A percentile compares a stretch with the other conserved stretches of the same genome.
phyloP scores from a whole-genome alignment of 768 basidiomycete species.

The Panus rudis region DNA sequence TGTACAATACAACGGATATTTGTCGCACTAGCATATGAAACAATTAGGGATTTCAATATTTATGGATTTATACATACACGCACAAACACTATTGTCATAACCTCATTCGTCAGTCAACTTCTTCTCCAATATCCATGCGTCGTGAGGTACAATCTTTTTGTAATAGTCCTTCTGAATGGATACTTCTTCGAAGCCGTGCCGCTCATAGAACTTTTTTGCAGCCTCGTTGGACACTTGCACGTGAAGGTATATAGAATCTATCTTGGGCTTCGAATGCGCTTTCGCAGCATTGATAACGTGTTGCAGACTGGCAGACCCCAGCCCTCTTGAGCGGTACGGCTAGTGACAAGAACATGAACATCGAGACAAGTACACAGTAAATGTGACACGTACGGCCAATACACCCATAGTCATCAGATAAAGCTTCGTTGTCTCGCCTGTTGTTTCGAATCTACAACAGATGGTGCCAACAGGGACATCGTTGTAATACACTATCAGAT shows the following conservation, averaged over 20 bases:
- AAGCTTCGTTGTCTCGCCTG: constrained; percentile 46
- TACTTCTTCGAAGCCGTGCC: constrained; percentile 70
- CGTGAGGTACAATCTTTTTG: constrained; percentile 79
- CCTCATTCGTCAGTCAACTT: constrained; percentile 20
- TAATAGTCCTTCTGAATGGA: constrained; percentile 71
- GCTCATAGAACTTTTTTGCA: constrained; percentile 79
- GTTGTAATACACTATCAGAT: constrained; percentile 75
- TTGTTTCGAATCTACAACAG: constrained; percentile 76
- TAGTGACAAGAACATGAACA: constrained; percentile 21
- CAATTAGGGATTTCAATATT: no score
- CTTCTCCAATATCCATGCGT: constrained; percentile 84
- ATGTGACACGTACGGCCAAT: constrained; percentile 57
- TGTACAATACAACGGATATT: no score
- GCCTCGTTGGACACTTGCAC: constrained; percentile 78
- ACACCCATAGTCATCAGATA: constrained; percentile 94
- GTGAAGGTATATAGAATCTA: constrained; percentile 72
- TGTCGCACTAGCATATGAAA: no score
- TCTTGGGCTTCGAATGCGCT: constrained; percentile 50
- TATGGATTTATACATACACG: neutral
- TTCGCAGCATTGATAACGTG: constrained; percentile 60
- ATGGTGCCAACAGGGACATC: constrained; percentile 87
- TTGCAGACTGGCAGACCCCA: constrained; percentile 70
- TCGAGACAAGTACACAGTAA: constrained; percentile 5
- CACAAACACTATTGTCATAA: neutral
- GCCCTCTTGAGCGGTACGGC: constrained; percentile 78